Evolutionary conservation across 2,329 filamentous ascomycete species (phyloP).

Genomic region (Botrytis fabae): DNA sequence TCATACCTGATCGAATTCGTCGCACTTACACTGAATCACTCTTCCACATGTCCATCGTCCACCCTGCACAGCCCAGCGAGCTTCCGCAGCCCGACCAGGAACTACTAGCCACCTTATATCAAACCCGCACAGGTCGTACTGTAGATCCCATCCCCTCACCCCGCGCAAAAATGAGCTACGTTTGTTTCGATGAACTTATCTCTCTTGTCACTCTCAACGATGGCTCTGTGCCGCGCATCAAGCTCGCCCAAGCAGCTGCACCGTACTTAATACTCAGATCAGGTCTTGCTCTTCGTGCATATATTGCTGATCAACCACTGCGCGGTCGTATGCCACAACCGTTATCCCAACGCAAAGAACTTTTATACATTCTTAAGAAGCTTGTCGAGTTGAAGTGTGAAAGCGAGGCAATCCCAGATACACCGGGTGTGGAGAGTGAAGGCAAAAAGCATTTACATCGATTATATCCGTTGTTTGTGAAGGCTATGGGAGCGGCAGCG

Average conservation of each 20-base stretch:
- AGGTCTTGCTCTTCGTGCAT: conserved; percentile 77
- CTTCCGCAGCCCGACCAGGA: conserved; percentile 51
- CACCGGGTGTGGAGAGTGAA: conserved; percentile 54
- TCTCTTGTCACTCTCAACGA: conserved; percentile 60
- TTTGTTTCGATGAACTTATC: conserved; percentile 79
- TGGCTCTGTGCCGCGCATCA: conserved; percentile 36
- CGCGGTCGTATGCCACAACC: conserved; percentile 88
- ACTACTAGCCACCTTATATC: conserved; percentile 63
- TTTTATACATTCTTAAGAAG: conserved; percentile 68
- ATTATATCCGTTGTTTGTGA: conserved; percentile 75
- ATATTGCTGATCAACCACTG: conserved; percentile 88
- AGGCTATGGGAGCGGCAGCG: conserved; percentile 60
- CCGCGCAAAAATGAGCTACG: conserved; percentile 73
- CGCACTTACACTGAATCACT: conserved; percentile 71
- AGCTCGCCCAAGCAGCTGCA: conserved; percentile 71
- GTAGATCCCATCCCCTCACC: conserved; percentile 63
- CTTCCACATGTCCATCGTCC: conserved; percentile 80
- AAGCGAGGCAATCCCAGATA: conserved; percentile 64
- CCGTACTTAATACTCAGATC: conserved; percentile 82
- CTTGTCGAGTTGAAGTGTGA: conserved; percentile 70
- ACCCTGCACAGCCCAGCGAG: conserved; percentile 62
- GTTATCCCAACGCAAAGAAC: conserved; percentile 73
- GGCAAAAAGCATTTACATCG: conserved; percentile 74
- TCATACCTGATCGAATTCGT: conserved; percentile 66
- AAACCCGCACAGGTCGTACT: conserved; percentile 69